Conservation (phyloP, 2,329 filamentous ascomycete species). For the Clarireedia monteithiana region DNA sequence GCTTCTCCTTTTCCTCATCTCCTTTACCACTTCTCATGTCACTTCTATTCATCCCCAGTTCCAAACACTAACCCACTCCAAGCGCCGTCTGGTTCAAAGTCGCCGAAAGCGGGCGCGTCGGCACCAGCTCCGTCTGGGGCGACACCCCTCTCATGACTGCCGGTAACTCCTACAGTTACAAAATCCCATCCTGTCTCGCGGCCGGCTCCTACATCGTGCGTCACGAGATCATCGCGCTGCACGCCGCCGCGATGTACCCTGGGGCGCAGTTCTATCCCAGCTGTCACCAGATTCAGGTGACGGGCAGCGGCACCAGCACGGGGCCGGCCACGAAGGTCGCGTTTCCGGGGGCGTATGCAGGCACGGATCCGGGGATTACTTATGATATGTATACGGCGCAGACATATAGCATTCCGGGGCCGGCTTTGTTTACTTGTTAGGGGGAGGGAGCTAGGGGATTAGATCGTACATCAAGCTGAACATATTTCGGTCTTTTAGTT, state of each 20-base stretch:
- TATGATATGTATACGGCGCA: slow-evolving; percentile 33
- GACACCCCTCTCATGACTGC: slow-evolving; percentile 25
- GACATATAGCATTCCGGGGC: slow-evolving; percentile 36
- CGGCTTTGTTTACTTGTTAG: slow-evolving; percentile 30
- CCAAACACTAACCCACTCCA: not conserved
- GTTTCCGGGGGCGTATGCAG: slow-evolving; percentile 42
- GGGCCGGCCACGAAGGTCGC: slow-evolving; percentile 33
- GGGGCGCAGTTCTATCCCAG: slow-evolving; percentile 22
- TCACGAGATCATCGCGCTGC: slow-evolving; percentile 40
- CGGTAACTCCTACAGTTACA: slow-evolving; percentile 40
- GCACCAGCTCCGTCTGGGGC: slow-evolving; percentile 17
- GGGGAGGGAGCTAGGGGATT: too few species aligned
- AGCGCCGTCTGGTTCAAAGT: slow-evolving; percentile 38
- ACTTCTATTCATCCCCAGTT: rapidly evolving
- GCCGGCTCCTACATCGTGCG: slow-evolving; percentile 48
- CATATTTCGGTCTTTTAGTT: too few species aligned
- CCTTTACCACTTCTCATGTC: too few species aligned
- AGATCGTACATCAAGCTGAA: not conserved
- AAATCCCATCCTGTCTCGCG: slow-evolving; percentile 42
- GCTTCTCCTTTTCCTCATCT: too few species aligned
- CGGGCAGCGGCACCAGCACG: slow-evolving; percentile 35
- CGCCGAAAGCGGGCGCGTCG: slow-evolving; percentile 31
- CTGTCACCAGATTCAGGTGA: slow-evolving; percentile 39
- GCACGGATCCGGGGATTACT: slow-evolving; percentile 34
- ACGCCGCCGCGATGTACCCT: slow-evolving; percentile 36